Evolutionary conservation across 1,139 yeast genomes (phyloP), one percentile per base, ranked within the genome.

Genomic region (Candida sp.): DNA sequence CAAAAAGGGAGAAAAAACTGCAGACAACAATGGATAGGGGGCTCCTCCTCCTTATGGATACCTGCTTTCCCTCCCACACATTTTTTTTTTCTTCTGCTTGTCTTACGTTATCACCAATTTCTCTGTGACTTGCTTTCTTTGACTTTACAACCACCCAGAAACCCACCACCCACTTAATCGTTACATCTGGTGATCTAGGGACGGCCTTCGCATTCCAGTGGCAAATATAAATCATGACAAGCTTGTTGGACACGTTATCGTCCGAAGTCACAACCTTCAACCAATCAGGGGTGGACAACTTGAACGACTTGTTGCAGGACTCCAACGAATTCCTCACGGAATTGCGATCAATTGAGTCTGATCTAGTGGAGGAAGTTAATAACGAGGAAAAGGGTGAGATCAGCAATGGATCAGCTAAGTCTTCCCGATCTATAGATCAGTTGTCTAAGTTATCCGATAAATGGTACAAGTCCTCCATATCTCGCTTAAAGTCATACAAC

Each of bases 391-490:
- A 58, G 37, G 51, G 47, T 11, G 32, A 34, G 17, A n/a, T 8
- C 1, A 38, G 4, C n/a, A 11, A 9, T 5, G 27, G 4, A 47
- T 2, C 25, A 11, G 38, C 6, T 7, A 26, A 44, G 12, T 27
- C 37, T n/a, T 9, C n/a, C 4, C 37, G 11, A 30, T 38, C 45
- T 1, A 12, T 33, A 12, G 46, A 45, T 11, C 39, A 41, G n/a
- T 11, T 49, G 9, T 41, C 44, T 27, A 53, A 53, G 12, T 23
- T 58, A 23, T 60, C 61, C 2, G 59, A 63, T 43, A 42, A 48
- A 5, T 77, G 82, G 82, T 76, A 77, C 54, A 71, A 69, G 56
- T 54, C 57, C 28, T 72, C 78, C 7, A 75, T 77, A 9, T 45
- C 55, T 4, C 53, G 60, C 12, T 63, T 77, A 30, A 77, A 77